Evolutionary conservation across 805 yeast species (phyloP), one percentile per base, ranked within the genome.

Genomic region (Candida dendrica): DNA sequence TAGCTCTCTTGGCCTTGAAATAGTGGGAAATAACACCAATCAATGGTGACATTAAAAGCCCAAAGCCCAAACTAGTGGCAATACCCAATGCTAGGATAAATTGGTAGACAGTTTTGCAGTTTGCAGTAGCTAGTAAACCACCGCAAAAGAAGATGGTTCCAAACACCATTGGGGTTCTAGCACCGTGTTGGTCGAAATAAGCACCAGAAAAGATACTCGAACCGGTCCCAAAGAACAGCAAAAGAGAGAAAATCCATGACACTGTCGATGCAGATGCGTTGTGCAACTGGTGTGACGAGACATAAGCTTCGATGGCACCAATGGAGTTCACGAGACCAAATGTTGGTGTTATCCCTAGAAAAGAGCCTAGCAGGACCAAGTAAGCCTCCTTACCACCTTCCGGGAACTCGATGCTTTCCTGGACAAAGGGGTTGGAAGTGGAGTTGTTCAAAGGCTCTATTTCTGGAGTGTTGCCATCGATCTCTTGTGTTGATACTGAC

Each of bases 201-300:
- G 78, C 72, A 4, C 82, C 89, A 14, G 75, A 68, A 27, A 78
- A 58, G 6, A 22, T 22, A 22, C 24, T 22, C 10, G 78, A 65
- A 7, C 79, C 75, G 14, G 74, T 65, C n/a, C 71, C 57, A 45
- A 73, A 75, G 6, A 75, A 68, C 44, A 75, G 55, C 53, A 72
- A 79, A 19, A 81, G 63, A 6, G 88, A 80, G 51, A 81, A 82
- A 42, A 81, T 75, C 86, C 87, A 79, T 3, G 84, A 71, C 3
- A 75, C 66, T 0, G 73, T 63, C 1, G 83, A 69, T 1, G 77
- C 65, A 4, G 74, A 61, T 1, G 69, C 67, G 24, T 66, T 53
- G 5, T 64, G 67, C 50, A 82, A 62, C 57, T 82, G 89, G 58
- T 81, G 55, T 26, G 54, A 49, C 1, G 68, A 69, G 4, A 82